phyloP scores from a whole-genome alignment of 441 rosid genomes.

The Populus hybrid region DNA sequence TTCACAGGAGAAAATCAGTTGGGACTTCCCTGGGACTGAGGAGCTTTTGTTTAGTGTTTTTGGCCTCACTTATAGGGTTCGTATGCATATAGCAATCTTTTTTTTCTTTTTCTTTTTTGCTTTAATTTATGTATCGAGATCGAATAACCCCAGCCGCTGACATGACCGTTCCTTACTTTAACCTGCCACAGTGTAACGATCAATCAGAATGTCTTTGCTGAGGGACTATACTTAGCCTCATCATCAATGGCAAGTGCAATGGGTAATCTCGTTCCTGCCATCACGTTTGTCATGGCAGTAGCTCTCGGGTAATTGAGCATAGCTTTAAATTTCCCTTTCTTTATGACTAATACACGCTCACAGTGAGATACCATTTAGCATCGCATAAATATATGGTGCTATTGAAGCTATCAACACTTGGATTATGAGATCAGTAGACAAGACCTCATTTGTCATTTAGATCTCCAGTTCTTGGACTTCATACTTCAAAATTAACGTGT shows the following conservation, averaged over 20 bases:
- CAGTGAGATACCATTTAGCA: no score
- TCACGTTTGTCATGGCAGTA: slow-evolving; percentile 45
- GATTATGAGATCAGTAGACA: no score
- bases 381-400: no score
- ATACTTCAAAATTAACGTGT: no score
- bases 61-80: slow-evolving; percentile 52
- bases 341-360: no score
- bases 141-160: neutral
- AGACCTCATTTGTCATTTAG: no score
- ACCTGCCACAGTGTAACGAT: slow-evolving; percentile 31
- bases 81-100: neutral
- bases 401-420: no score
- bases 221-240: slow-evolving; percentile 49
- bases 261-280: slow-evolving; percentile 45
- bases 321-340: no score
- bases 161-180: neutral
- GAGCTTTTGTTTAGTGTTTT: slow-evolving; percentile 43
- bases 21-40: slow-evolving; percentile 29
- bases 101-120: neutral
- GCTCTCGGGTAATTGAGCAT: slow-evolving; percentile 30
- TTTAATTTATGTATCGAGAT: neutral
- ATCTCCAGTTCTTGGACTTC: no score
- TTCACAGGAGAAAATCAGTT: slow-evolving; percentile 24
- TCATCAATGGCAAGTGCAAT: slow-evolving; percentile 52
- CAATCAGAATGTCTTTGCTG: slow-evolving; percentile 45